Evolutionary conservation across 306 rosid genomes (phyloP).

Genomic region (Heteromeles arbutifolia): DNA sequence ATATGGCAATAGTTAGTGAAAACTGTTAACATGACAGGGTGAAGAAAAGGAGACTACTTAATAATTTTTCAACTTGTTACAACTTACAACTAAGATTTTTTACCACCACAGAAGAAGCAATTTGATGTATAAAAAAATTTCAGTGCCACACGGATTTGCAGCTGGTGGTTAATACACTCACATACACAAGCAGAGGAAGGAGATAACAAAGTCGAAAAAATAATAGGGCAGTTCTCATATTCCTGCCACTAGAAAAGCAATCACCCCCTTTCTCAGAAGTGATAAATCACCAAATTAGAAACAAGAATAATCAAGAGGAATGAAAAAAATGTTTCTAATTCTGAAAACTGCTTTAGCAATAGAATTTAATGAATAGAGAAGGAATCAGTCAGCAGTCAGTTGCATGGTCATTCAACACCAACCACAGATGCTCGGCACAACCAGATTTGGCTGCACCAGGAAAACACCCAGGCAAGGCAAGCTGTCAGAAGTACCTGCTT

Average conservation of each 20-base stretch:
- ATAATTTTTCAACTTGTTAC: neutral
- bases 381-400: constrained; percentile 31
- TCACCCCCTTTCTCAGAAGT: neutral
- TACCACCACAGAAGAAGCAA: neutral
- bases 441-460: constrained; percentile 36
- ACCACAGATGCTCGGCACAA: constrained; percentile 37
- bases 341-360: neutral
- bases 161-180: neutral
- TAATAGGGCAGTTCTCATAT: neutral
- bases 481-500: constrained; percentile 51
- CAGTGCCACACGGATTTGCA: neutral
- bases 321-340: neutral
- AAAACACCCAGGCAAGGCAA: constrained; percentile 32
- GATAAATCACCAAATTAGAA: neutral
- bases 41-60: neutral
- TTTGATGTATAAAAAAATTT: neutral
- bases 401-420: constrained; percentile 26
- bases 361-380: constrained; percentile 21
- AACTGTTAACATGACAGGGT: neutral
- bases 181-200: neutral
- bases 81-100: neutral
- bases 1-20: neutral
- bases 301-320: neutral
- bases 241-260: neutral
- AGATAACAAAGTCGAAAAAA: neutral